Conservation (phyloP, 495 filamentous ascomycete species). For the Ramalina intermedia region DNA sequence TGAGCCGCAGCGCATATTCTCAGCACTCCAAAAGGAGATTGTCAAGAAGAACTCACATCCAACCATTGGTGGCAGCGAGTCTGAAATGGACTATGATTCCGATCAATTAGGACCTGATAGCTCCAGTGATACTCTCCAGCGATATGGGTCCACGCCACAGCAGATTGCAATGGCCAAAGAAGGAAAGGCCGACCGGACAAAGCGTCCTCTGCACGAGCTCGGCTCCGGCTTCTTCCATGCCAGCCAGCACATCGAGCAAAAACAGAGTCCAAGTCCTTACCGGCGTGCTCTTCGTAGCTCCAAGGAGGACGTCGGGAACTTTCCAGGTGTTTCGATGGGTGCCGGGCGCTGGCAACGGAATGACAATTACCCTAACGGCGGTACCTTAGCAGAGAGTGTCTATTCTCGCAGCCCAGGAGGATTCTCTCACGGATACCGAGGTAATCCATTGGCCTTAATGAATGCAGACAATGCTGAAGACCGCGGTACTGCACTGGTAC, state of each 20-base stretch:
- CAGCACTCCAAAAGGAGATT: slow-evolving; percentile 57
- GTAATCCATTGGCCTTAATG: slow-evolving; percentile 1
- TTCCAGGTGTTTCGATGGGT: background rate
- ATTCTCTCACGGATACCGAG: slow-evolving; percentile 18
- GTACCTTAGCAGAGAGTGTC: slow-evolving; percentile 31
- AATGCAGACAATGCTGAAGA: slow-evolving; percentile 2
- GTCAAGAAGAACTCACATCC: slow-evolving; percentile 21
- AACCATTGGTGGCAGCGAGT: slow-evolving; percentile 16
- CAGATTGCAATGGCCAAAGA: slow-evolving; percentile 17
- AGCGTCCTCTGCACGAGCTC: slow-evolving; percentile 16
- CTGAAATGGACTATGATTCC: slow-evolving; percentile 21
- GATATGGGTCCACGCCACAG: slow-evolving; percentile 9
- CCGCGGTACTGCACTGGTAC: slow-evolving; percentile 10
- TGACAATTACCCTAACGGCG: background rate
- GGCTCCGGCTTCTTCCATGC: slow-evolving; percentile 29
- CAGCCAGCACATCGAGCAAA: slow-evolving; percentile 27
- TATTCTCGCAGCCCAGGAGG: slow-evolving; percentile 43
- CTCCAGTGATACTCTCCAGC: slow-evolving; percentile 19
- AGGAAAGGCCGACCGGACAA: slow-evolving; percentile 3
- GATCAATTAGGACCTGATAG: slow-evolving; percentile 22
- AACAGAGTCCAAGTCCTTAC: slow-evolving; percentile 41
- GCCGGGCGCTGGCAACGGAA: slow-evolving; percentile 7
- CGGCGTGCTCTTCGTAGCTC: slow-evolving; percentile 30
- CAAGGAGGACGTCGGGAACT: slow-evolving; percentile 1
- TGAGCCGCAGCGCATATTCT: slow-evolving; percentile 46